These are phyloP conservation scores for Lactarius pseudohatsudake DNA, from an alignment of 768 basidiomycete genomes.

Conservation along the genomic window DNA sequence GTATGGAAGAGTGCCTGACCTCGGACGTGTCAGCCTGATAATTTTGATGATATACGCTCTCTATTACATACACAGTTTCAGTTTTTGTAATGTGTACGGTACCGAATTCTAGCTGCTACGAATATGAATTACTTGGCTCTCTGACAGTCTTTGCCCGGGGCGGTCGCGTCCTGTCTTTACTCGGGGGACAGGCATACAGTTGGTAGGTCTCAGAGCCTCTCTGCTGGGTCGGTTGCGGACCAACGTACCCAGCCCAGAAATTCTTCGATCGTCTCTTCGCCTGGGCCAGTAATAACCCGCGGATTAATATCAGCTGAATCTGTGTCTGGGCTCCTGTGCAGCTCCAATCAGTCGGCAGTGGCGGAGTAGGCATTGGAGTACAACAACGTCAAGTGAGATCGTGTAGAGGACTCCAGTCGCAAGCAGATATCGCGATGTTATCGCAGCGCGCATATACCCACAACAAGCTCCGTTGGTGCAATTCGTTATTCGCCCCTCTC, in stretches of 20 bases:
- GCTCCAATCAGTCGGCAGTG: not conserved
- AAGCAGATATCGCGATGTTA: not conserved
- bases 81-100: not conserved
- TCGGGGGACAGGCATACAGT: not conserved
- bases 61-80: not conserved
- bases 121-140: not conserved
- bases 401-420: not conserved
- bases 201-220: not conserved
- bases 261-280: not conserved
- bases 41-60: not conserved
- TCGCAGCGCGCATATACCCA: not conserved
- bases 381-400: not conserved
- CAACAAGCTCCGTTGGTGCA: not conserved
- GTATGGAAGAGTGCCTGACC: too few species aligned
- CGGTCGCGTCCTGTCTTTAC: not conserved
- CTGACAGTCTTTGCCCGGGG: not conserved
- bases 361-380: not conserved
- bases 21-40: not conserved
- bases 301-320: not conserved
- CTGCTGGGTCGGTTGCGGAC: not conserved
- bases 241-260: not conserved
- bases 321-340: not conserved
- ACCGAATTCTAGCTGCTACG: not conserved
- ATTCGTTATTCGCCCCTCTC: not conserved
- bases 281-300: not conserved